Conservation (phyloP, 2,329 filamentous ascomycete genomes). For the Botrytis porri region DNA sequence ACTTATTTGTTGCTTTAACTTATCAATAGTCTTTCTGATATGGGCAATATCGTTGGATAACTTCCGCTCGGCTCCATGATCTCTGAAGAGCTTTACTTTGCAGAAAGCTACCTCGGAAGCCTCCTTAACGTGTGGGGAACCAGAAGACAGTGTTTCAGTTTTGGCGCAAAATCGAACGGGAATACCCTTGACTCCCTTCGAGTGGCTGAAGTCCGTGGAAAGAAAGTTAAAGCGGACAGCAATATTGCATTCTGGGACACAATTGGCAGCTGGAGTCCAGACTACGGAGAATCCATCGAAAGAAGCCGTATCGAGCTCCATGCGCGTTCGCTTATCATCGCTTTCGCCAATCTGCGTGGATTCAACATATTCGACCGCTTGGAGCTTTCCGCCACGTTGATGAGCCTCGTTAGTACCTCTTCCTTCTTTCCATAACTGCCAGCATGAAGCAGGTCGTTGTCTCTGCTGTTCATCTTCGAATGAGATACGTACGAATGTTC, state of each 20-base stretch:
- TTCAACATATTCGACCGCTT: conserved; percentile 92
- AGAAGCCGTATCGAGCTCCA: conserved; percentile 72
- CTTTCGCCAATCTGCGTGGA: conserved; percentile 56
- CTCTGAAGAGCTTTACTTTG: conserved; percentile 95
- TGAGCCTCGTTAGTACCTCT: conserved; percentile 94
- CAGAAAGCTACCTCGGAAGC: conserved; percentile 81
- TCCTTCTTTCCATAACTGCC: conserved; percentile 95
- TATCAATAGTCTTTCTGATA: conserved; percentile 95
- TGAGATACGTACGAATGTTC: conserved; percentile 90
- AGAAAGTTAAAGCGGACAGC: conserved; percentile 97
- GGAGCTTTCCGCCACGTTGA: conserved; percentile 84
- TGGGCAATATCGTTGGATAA: conserved; percentile 92
- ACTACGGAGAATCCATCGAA: conserved; percentile 93
- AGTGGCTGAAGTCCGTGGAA: conserved; percentile 97
- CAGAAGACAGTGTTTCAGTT: conserved; percentile 64
- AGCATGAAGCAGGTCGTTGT: conserved; percentile 75
- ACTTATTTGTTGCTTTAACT: conserved; percentile 87
- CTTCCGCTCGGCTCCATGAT: conserved; percentile 93
- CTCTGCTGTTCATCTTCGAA: conserved; percentile 96
- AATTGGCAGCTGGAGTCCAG: conserved; percentile 74
- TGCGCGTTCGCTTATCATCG: conserved; percentile 63
- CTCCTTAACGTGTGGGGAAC: conserved; percentile 47
- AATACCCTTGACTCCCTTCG: conserved; percentile 97
- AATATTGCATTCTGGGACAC: conserved; percentile 73
- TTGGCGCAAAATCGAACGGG: conserved; percentile 91